Percentiles rank a stretch among this genome's conserved stretches.
phyloP scores from a whole-genome alignment of 2,329 filamentous ascomycete genomes.

The Whalleya microplaca region DNA sequence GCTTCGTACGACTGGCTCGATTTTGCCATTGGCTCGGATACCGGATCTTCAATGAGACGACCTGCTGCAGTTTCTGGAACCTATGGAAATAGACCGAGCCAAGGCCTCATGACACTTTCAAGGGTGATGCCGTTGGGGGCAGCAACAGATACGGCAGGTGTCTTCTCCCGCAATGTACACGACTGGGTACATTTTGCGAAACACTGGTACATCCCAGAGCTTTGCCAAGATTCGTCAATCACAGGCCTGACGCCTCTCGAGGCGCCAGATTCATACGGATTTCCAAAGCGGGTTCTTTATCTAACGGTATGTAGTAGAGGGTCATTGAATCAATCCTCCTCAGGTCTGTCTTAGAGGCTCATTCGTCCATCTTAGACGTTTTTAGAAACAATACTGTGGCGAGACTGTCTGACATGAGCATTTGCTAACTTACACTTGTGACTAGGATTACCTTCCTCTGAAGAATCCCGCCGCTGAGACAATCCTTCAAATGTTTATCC shows the following conservation, averaged over 20 bases:
- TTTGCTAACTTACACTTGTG: no score
- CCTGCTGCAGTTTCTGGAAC: slow-evolving; percentile 34
- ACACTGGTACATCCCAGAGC: slow-evolving; percentile 41
- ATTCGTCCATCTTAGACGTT: no score
- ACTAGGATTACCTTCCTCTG: slow-evolving; percentile 42
- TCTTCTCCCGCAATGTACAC: slow-evolving; percentile 30
- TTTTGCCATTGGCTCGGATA: slow-evolving; percentile 42
- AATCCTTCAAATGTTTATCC: slow-evolving; percentile 42
- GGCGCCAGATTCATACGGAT: slow-evolving; percentile 38
- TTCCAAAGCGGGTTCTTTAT: slow-evolving; percentile 45
- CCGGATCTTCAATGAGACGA: slow-evolving; percentile 32
- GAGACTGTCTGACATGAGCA: no score
- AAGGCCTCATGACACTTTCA: slow-evolving; percentile 30
- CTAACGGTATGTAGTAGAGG: slow-evolving; percentile 29
- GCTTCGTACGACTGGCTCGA: slow-evolving; percentile 47
- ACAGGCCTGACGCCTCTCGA: slow-evolving; percentile 42
- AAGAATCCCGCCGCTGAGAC: slow-evolving; percentile 44
- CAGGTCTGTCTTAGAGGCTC: no score
- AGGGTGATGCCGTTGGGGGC: slow-evolving; percentile 30
- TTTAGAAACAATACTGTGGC: no score
- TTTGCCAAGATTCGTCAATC: slow-evolving; percentile 39
- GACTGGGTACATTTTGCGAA: slow-evolving; percentile 42
- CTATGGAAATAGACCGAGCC: slow-evolving; percentile 35
- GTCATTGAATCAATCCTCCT: no score
- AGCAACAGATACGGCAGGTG: slow-evolving; percentile 34